Evolutionary conservation across 495 filamentous ascomycete genomes (phyloP), one percentile per base, ranked within the genome.

Genomic region (Pyronema omphalodes): DNA sequence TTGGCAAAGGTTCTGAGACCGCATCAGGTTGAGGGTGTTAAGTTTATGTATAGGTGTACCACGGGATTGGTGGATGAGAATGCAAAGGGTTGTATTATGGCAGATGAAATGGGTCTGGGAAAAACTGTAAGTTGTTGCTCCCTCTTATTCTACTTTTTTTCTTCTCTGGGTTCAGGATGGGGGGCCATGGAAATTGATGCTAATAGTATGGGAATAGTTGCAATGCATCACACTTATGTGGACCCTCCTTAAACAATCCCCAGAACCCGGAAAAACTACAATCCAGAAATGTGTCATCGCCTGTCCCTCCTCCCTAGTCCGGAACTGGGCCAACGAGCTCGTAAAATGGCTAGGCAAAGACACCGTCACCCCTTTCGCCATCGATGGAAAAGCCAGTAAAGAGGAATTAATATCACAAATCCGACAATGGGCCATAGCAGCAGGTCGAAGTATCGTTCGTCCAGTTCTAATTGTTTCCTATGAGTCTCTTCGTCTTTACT

Each of bases 391-490:
- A 68, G 88, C 86, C 11, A 81, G 86, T 1, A 99, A 99, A 66
- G 83, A 89, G 55, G 93, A 96, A 57, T 73, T 99, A 40, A 89
- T 75, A 0, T 70, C 79, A 51, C 91, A 99, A 65, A 71, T 99
- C 39, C 83, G 86, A 34, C 91, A 99, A 68, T 99, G 91, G 91
- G 83, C 83, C 3, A 85, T 94, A 59, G 77, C 93, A 9, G 85
- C 75, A 40, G 91, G 91, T 5, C 82, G 91, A 40, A 74, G 87
- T n/a, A 79, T 99, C 17, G 88, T 87, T 17, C 75, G 91, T 34
- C 91, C 93, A 4, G 86, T 95, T n/a, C 81, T 99, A n/a, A 99
- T 99, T 49, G 88, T 99, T 48, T 96, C 91, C 1, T 99, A 99
- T 63, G 91, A 99, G 64, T 96, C 93, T 0, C 74, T 99, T 5